Base-by-base conservation (phyloP, 2,329 filamentous ascomycete species). In the Phialophora chinensis region DNA sequence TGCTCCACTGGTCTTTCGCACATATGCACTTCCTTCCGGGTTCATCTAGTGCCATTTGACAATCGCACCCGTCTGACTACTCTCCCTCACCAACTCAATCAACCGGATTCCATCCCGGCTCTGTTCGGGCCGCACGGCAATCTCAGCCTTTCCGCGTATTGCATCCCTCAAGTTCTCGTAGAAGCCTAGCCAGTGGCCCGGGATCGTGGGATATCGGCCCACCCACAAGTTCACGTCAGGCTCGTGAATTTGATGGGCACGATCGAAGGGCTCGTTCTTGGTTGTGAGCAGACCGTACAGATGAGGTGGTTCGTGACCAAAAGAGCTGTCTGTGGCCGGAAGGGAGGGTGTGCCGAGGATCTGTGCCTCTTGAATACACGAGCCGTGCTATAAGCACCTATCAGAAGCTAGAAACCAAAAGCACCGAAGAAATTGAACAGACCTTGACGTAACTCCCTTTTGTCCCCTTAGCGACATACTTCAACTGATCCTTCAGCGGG, bases 401-500 rank as follows among this genome's bases (percentile, higher is more conserved):
- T 31, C 14, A 11, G 17, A 56, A 35, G n/a, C 20, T 2, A n/a
- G 10, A 56, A 38, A 4, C 10, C 4, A 11, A 25, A 29, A 5
- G 17, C 1, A 56, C 1, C n/a, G n/a, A 56, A 56, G 27, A 20
- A 12, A n/a, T 10, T 12, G 0, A 17, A 56, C 27, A 25, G 35
- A 65, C 62, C 67, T 93, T 93, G 79, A 86, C 88, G 79, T 89
- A 93, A 74, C 86, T 90, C 0, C 90, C 91, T 77, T 89, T 87
- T 17, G 86, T 86, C 20, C 91, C 91, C 29, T 91, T 83, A 11
- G 93, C 82, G 90, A 91, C 93, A 81, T 89, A 94, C 55, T 91
- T 82, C 65, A 90, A 81, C 80, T 94, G 91, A 68, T 86, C 81
- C 25, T 81, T 81, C 78, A 93, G 90, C 3, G 86, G 85, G 74